Percentiles rank a stretch among this genome's conserved stretches.
Evolutionary conservation across 2,329 filamentous ascomycete species (phyloP).

Genomic region (Immersiporthe knoxdaviesiana): DNA sequence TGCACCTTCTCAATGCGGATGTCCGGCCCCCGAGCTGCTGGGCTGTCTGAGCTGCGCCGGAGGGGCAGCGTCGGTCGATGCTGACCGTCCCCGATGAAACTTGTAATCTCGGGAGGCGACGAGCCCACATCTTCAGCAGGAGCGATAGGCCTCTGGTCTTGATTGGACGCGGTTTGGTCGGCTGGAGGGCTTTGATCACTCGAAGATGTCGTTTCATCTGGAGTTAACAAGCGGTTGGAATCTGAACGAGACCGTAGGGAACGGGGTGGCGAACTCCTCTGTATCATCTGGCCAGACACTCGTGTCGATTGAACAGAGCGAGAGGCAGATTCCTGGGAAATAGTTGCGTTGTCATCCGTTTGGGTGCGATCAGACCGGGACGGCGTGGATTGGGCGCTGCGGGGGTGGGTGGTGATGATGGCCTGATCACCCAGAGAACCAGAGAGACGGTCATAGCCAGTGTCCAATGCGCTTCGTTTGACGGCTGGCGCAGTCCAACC

Average conservation of each 20-base stretch:
- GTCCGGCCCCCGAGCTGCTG: conserved; percentile 18
- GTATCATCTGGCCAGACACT: conserved; percentile 31
- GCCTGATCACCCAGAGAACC: not conserved
- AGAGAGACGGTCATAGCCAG: not conserved
- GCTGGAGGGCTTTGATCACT: conserved; percentile 22
- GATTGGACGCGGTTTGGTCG: conserved; percentile 11
- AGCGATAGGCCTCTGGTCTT: not conserved
- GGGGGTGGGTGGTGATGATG: not conserved
- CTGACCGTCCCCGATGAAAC: conserved; percentile 17
- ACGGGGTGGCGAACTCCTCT: conserved; percentile 32
- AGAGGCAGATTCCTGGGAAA: conserved; percentile 20
- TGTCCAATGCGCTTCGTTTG: not conserved
- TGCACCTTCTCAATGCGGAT: conserved; percentile 22
- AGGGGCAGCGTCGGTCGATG: conserved; percentile 9
- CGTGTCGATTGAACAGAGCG: conserved; percentile 21
- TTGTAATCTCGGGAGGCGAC: conserved; percentile 28
- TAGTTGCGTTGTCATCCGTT: conserved; percentile 13
- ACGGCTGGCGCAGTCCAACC: conserved; percentile 35
- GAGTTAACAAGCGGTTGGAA: conserved; percentile 54
- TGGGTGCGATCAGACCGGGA: not conserved
- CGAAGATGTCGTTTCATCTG: conserved; percentile 53
- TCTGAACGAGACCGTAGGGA: conserved; percentile 43
- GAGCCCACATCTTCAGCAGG: conserved; percentile 26
- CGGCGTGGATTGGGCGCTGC: conserved; percentile 6
- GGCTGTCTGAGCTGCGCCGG: conserved; percentile 32